Conservation (phyloP, 83 land plant species). For the Picea engelmannii region DNA sequence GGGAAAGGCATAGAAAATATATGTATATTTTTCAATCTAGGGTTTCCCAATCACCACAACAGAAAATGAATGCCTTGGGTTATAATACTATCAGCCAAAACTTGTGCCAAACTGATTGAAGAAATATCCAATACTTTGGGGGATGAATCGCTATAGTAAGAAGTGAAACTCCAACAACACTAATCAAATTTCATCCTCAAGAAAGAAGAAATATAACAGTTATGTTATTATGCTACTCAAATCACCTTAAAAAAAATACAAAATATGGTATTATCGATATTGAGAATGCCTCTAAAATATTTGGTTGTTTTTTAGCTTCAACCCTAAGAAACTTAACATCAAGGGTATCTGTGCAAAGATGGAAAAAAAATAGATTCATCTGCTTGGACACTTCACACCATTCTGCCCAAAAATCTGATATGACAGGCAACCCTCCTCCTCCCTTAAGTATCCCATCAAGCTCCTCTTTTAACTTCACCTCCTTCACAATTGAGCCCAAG, state of each 20-base stretch:
- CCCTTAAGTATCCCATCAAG: slow-evolving; percentile 35
- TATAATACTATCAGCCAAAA: not conserved
- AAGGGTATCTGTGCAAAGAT: slow-evolving; percentile 75
- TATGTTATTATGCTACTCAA: not conserved
- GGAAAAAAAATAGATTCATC: slow-evolving; percentile 83
- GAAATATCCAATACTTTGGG: not conserved
- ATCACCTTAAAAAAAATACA: slow-evolving; percentile 73
- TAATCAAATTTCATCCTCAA: too few species aligned
- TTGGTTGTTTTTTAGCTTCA: slow-evolving; percentile 93
- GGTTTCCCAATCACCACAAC: not conserved
- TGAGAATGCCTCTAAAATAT: slow-evolving; percentile 72
- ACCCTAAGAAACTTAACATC: slow-evolving; percentile 73
- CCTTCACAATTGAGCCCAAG: slow-evolving; percentile 52
- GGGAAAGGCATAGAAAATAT: not conserved
- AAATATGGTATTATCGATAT: slow-evolving; percentile 88
- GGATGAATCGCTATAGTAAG: too few species aligned
- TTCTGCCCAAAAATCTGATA: slow-evolving; percentile 85
- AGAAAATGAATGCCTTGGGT: not conserved
- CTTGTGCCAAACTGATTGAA: not conserved
- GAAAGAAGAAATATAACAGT: too few species aligned
- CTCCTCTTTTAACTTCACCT: slow-evolving; percentile 63
- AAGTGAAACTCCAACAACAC: too few species aligned
- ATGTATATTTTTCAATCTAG: not conserved
- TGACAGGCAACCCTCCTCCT: slow-evolving; percentile 33
- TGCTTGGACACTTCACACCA: slow-evolving; percentile 92